phyloP scores from a whole-genome alignment of 2,329 filamentous ascomycete species.

The Paraphoma chrysanthemicola region DNA sequence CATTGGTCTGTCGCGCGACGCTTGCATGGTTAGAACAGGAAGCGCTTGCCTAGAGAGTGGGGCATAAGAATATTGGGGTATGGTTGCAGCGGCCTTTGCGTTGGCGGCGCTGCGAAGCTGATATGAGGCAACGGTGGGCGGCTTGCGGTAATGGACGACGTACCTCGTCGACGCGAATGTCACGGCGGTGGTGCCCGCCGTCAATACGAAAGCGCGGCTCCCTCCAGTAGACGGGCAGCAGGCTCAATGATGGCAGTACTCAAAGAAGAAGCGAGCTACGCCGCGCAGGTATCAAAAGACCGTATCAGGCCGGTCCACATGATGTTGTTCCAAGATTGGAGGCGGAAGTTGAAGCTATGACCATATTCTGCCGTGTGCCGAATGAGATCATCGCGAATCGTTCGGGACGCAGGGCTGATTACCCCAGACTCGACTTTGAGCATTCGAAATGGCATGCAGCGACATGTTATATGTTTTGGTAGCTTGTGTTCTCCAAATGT shows the following conservation, averaged over 20 bases:
- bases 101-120: neutral
- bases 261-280: slow-evolving; percentile 2
- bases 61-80: neutral
- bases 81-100: neutral
- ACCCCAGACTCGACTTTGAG: too few species aligned
- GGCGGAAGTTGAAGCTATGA: slow-evolving; percentile 22
- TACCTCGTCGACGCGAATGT: slow-evolving; percentile 21
- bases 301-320: slow-evolving; percentile 10
- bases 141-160: slow-evolving; percentile 5
- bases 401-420: neutral
- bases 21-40: slow-evolving; percentile 19
- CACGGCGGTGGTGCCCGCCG: slow-evolving; percentile 6
- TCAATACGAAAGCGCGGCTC: slow-evolving; percentile 1
- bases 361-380: slow-evolving; percentile 11
- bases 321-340: slow-evolving; percentile 15
- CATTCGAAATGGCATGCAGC: too few species aligned
- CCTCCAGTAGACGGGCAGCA: slow-evolving; percentile 7
- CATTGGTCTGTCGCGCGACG: slow-evolving; percentile 39
- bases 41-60: slow-evolving; percentile 1
- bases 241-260: slow-evolving; percentile 4
- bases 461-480: too few species aligned
- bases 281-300: slow-evolving; percentile 4
- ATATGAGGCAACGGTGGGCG: neutral
- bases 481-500: too few species aligned
- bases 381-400: slow-evolving; percentile 4